Base-by-base conservation (phyloP, 106 monocot genomes). In the Allium sativum region DNA sequence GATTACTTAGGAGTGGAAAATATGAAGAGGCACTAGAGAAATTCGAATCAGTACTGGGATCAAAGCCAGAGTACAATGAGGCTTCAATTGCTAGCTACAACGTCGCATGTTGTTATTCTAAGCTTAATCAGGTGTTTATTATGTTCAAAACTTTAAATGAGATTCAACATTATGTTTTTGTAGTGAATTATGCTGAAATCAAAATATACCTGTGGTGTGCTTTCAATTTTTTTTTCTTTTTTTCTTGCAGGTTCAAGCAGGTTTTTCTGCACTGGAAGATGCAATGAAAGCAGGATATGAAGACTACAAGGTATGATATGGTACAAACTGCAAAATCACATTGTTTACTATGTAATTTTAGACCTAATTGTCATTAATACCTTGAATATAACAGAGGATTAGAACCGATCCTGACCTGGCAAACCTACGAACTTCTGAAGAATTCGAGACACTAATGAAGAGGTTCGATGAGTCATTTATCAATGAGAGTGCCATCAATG, bases 81-180 rank as follows among this genome's bases (percentile, higher is more conserved):
- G 73, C 84, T 18, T 81, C 95, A 4, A 65, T 96, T 9, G 95
- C 95, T 43, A 88, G 82, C 73, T 98, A 91, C 79, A 98, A 91
- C 64, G 96, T 98, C 0, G 96, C 96, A 10, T 98, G 96, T 45
- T 91, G 96, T 66, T 98, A 98, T 65, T 82, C 96, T 16, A 98
- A 91, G 66, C 91, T 98, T 45, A 83, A 88, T 77, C 91, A 85
- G 87, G 96, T 98, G 14, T 15, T 19, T 16, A 21, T 31, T 22
- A 12, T 64, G 31, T 48, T 31, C 8, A 12, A 11, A 42, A 7
- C 15, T 62, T 46, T 62, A 10, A 15, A 55, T 31, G 31, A 31
- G 5, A 31, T 31, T 31, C 31, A 31, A 31, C 31, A 31, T 31
- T 31, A 31, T 31, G 31, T 31, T 31, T 31, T n/a, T n/a, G n/a